Percentiles rank a stretch among this genome's conserved stretches.
Conservation (phyloP, 1,284 basidiomycete genomes). For the Ceratobasidium sp. region DNA sequence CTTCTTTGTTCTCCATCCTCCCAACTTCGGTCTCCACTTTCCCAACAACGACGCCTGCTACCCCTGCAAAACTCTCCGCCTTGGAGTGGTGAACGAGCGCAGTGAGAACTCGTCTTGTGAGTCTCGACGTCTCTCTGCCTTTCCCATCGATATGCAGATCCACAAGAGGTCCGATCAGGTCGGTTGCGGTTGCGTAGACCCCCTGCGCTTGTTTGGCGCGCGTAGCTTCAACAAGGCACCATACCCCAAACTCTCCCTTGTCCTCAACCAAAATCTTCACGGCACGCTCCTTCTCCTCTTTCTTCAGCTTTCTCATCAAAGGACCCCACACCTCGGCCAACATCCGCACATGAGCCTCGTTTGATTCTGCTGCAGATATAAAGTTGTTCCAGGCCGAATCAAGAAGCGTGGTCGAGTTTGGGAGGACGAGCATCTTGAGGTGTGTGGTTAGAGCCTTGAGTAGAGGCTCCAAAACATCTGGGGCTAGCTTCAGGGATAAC, state of each 20-base stretch:
- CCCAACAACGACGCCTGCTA: conserved; percentile 59
- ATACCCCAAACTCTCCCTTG: conserved; percentile 61
- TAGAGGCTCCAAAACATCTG: conserved; percentile 66
- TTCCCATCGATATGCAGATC: conserved; percentile 57
- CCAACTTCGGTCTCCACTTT: conserved; percentile 41
- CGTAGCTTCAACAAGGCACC: conserved; percentile 67
- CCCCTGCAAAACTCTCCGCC: conserved; percentile 65
- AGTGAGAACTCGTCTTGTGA: conserved; percentile 75
- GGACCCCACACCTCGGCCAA: conserved; percentile 81
- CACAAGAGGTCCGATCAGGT: conserved; percentile 55
- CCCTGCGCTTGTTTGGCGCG: conserved; percentile 60
- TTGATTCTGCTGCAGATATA: conserved; percentile 56
- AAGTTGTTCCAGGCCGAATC: conserved; percentile 66
- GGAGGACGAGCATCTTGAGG: conserved; percentile 74
- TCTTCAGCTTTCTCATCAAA: conserved; percentile 68
- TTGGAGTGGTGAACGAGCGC: conserved; percentile 81
- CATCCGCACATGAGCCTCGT: conserved; percentile 61
- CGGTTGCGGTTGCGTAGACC: conserved; percentile 48
- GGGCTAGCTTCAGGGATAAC: conserved; percentile 54
- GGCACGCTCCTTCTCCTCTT: conserved; percentile 59
- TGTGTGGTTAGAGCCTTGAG: conserved; percentile 68
- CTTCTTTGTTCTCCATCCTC: neutral
- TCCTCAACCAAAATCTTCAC: conserved; percentile 57
- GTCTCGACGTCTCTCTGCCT: conserved; percentile 53
- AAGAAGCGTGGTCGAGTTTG: conserved; percentile 58